Conservation (phyloP, 441 rosid species). For the Francoa sonchifolia region DNA sequence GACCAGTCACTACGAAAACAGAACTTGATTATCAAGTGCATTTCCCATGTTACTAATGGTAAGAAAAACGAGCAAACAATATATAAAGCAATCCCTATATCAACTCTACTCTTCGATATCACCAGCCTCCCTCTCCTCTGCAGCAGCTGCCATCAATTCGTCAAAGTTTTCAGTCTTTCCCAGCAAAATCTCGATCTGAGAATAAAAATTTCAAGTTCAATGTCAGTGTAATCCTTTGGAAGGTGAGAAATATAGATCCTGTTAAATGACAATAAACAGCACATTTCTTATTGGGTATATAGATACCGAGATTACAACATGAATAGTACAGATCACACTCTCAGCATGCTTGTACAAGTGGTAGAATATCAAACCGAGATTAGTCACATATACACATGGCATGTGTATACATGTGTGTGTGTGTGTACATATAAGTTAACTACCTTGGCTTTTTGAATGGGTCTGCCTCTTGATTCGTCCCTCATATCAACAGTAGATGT, state of each 20-base stretch:
- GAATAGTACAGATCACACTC: too few species aligned
- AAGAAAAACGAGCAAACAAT: constrained; percentile 12
- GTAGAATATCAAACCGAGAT: too few species aligned
- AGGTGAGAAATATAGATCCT: too few species aligned
- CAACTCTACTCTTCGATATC: constrained; percentile 55
- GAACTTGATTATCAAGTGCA: too few species aligned
- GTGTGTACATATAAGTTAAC: background rate
- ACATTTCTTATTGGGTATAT: too few species aligned
- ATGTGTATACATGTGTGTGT: background rate
- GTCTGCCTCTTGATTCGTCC: constrained; percentile 58
- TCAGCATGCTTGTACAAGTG: too few species aligned
- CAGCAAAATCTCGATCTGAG: constrained; percentile 47
- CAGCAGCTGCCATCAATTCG: constrained; percentile 65
- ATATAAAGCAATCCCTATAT: constrained; percentile 10
- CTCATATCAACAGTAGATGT: constrained; percentile 68
- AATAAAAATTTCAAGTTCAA: background rate
- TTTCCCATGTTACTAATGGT: too few species aligned
- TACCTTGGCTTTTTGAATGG: constrained; percentile 70
- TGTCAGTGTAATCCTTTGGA: too few species aligned
- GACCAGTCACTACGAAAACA: too few species aligned
- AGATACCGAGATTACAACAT: too few species aligned
- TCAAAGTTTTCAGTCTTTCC: constrained; percentile 59
- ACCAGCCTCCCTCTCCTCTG: constrained; percentile 49
- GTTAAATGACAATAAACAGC: background rate
- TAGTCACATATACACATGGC: too few species aligned